Conservation (phyloP, 768 basidiomycete genomes). For the Cubamyces sp. region DNA sequence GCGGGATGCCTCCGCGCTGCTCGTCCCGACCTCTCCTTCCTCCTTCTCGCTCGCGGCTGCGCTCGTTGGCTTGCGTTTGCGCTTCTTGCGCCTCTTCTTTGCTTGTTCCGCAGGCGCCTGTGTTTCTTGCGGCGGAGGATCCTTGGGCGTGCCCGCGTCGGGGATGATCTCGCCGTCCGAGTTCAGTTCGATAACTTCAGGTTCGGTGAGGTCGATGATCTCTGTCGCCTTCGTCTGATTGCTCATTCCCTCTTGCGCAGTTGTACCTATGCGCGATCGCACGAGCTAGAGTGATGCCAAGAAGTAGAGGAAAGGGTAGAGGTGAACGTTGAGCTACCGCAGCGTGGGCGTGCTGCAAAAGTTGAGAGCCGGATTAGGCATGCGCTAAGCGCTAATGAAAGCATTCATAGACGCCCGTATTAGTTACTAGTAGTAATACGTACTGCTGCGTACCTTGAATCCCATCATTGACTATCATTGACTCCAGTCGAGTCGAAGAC, state of each 20-base stretch:
- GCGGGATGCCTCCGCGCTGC: constrained; percentile 21
- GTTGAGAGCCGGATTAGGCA: constrained; percentile 15
- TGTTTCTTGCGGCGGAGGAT: not conserved
- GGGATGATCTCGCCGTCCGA: constrained; percentile 26
- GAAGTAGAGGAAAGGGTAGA: not conserved
- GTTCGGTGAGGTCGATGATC: constrained; percentile 33
- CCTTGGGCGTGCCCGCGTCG: not conserved
- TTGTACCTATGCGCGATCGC: not conserved
- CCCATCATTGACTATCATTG: too few relatives aligned
- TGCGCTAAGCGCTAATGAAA: not conserved
- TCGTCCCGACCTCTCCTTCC: constrained; percentile 31
- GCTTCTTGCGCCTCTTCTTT: constrained; percentile 26
- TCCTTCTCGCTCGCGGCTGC: constrained; percentile 16
- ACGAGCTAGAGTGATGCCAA: not conserved
- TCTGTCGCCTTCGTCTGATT: constrained; percentile 9
- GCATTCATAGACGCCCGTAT: not conserved
- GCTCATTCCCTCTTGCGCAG: not conserved
- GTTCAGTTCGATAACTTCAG: constrained; percentile 30
- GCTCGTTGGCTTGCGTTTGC: constrained; percentile 22
- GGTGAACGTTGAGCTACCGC: not conserved
- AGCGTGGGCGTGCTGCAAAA: constrained; percentile 12
- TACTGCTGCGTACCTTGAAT: too few relatives aligned
- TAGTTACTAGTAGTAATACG: not conserved
- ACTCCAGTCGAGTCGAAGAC: not conserved
- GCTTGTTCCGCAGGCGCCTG: not conserved